Evolutionary conservation across 352 stramenopile species (phyloP), one percentile per base, ranked within the genome.

Genomic region (Aphanomyces cochlioides): DNA sequence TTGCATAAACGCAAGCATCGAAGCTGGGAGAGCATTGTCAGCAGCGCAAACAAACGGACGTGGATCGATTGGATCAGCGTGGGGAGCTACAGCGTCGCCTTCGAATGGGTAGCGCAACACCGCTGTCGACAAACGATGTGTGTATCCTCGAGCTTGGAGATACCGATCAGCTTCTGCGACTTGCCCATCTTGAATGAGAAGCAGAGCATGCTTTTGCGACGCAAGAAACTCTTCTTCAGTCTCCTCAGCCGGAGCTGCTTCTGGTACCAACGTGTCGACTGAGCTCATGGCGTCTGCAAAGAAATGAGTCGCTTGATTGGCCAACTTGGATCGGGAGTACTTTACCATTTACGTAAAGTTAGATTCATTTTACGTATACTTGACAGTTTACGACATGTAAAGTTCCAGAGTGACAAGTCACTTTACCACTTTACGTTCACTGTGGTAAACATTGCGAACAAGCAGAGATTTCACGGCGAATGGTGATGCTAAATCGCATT

Each of bases 1-100:
- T 21, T 75, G 63, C 69, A 79, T 72, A 48, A 67, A 59, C 3
- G 17, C n/a, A 19, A 81, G 47, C 58, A 79, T 76, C 7, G 28
- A 50, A 39, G 36, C 6, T 4, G 74, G 74, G 37, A 78, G n/a
- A 3, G 71, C 73, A 7, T 57, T 59, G 47, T 79, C 76, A 15
- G 73, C 37, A 15, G 72, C 59, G 43, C 48, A 36, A 21, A 76
- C 68, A 45, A 53, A 61, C 5, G 43, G 66, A 34, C 28, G 43
- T 7, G 41, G 50, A 7, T 67, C 53, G 6, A 41, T n/a, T 21
- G 41, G 48, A 19, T 17, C 15, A 19, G 5, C 17, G 28, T 48
- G 5, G 64, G n/a, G 12, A 37, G 21, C 6, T 12, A 39, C 54
- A 13, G 3, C 19, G 47, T 59, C 64, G 21, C 50, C 48, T 43